Evolutionary conservation across 2,329 filamentous ascomycete genomes (phyloP).

Genomic region (Aspergillus sp.): DNA sequence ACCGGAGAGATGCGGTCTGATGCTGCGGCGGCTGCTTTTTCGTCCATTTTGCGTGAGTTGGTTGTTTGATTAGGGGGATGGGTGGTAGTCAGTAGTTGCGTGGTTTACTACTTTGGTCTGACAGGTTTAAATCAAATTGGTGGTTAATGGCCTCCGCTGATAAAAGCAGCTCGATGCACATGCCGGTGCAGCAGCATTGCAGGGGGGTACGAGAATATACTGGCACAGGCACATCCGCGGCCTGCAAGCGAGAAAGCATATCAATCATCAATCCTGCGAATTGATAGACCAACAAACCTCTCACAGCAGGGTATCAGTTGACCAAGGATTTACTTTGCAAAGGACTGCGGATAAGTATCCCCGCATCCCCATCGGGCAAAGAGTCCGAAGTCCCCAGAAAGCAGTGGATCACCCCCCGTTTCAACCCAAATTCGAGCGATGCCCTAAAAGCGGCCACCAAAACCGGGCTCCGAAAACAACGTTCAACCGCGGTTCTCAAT

Average conservation of each 20-base stretch:
- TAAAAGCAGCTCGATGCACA: not conserved
- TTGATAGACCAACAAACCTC: not conserved
- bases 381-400: not conserved
- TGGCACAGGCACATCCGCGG: too few relatives aligned
- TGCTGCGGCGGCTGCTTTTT: slow-evolving; percentile 9
- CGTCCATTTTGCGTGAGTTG: slow-evolving; percentile 5
- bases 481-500: slow-evolving; percentile 22
- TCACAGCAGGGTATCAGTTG: not conserved
- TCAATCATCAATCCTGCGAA: not conserved
- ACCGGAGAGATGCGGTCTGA: slow-evolving; percentile 16
- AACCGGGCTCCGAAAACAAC: not conserved
- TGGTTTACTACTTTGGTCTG: not conserved
- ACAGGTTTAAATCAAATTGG: not conserved
- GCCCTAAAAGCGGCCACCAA: slow-evolving; percentile 2
- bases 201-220: too few relatives aligned
- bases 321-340: not conserved
- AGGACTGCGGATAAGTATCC: not conserved
- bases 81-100: not conserved
- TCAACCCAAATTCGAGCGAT: slow-evolving; percentile 8
- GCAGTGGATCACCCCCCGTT: slow-evolving; percentile 8
- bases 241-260: not conserved
- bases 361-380: slow-evolving; percentile 1
- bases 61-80: not conserved
- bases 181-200: not conserved
- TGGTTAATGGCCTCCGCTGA: not conserved